Conservation (phyloP, 2,329 filamentous ascomycete species). For the Penicillium sp. region DNA sequence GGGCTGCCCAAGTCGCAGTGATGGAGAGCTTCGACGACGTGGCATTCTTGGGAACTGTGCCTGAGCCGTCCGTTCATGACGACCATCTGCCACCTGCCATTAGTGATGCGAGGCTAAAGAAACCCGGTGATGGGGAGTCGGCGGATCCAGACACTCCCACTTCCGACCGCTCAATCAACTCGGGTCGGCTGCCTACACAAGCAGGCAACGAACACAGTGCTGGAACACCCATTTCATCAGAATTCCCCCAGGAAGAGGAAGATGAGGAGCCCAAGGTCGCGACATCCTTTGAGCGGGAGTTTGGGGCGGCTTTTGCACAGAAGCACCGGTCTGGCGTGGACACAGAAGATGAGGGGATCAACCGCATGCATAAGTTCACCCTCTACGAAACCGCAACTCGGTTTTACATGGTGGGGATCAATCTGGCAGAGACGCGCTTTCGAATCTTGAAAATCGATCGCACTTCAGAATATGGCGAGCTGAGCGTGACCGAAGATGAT, state of each 20-base stretch:
- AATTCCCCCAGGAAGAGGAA: conserved; percentile 32
- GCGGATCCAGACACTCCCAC: conserved; percentile 11
- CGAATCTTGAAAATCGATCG: conserved; percentile 93
- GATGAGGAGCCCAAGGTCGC: conserved; percentile 42
- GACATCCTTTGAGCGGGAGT: conserved; percentile 41
- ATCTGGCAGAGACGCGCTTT: conserved; percentile 82
- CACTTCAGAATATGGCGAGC: conserved; percentile 69
- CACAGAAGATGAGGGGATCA: conserved; percentile 43
- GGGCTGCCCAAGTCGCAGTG: background rate
- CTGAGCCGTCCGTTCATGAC: conserved; percentile 11
- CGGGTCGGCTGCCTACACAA: conserved; percentile 4
- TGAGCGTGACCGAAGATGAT: conserved; percentile 87
- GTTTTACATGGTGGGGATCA: conserved; percentile 91
- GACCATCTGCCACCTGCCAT: conserved; percentile 9
- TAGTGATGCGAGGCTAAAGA: conserved; percentile 9
- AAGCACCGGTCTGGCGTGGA: conserved; percentile 33
- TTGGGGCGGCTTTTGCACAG: conserved; percentile 34
- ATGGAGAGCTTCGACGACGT: conserved; percentile 40
- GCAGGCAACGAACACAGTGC: conserved; percentile 14
- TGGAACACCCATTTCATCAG: conserved; percentile 17
- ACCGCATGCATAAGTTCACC: conserved; percentile 90
- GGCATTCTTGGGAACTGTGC: conserved; percentile 20
- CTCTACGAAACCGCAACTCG: conserved; percentile 89
- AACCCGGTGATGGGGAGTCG: conserved; percentile 9
- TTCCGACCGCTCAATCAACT: conserved; percentile 10